Base-by-base conservation (phyloP, 2,329 filamentous ascomycete species). In the Talaromyces albobiverticillius region DNA sequence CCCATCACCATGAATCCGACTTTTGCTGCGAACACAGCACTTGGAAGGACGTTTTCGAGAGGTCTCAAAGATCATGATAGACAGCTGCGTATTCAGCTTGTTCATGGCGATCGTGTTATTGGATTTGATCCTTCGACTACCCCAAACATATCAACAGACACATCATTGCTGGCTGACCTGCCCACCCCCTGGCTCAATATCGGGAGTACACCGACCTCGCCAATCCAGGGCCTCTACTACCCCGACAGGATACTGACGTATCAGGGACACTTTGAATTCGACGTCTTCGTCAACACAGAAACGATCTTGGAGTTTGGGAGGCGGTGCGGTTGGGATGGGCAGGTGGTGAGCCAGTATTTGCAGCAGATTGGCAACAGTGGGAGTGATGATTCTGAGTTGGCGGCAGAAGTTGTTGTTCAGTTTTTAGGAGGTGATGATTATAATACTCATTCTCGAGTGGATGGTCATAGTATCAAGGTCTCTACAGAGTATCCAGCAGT, bases 211-310 rank as follows among this genome's bases (percentile, higher is more conserved):
- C 51, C 55, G 1, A 50, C 51, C 8, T 70, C 64, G 34, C 55
- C 63, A 1, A 61, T 68, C 4, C 67, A 70, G 43, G 67, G 67
- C 6, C 45, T 70, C 3, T 69, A 67, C 26, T 52, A 62, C 29
- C 65, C 62, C 0, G 59, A 56, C 6, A 60, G 67, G 6, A 60
- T 69, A 3, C 50, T 70, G n/a, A 62, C 66, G 1, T 67, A 64
- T 34, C 67, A 70, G 16, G 67, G 67, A 0, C 67, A 70, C 43
- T 69, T 67, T 25, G 67, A 70, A 38, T 66, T 70, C 14, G 65
- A 69, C 32, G 48, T 58, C 3, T 64, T 59, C 14, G 59, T 57
- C 14, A 69, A 67, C 23, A 42, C 48, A 1, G 65, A 65, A 47
- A 60, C 63, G 46, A 55, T 58, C 11, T 26, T 50, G 3, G 64